These are phyloP conservation scores for Cladosporium sp. DNA, from an alignment of 2,329 filamentous ascomycete genomes.

Conservation along the genomic window DNA sequence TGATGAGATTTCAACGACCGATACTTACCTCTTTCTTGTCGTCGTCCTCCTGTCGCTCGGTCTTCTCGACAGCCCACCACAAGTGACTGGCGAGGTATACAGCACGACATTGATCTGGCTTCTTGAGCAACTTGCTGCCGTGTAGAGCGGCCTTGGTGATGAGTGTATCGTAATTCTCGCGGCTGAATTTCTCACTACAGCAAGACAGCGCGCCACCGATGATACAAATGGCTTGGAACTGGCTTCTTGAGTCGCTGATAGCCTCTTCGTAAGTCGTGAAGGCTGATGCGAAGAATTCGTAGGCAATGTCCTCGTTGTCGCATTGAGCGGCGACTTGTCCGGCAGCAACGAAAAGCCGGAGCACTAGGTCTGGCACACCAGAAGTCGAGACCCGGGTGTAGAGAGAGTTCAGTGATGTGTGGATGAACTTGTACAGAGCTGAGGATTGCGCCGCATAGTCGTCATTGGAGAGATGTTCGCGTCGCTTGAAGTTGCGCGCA, in stretches of 20 bases:
- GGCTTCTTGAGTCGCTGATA: conserved; percentile 90
- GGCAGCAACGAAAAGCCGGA: conserved; percentile 87
- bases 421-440: conserved; percentile 92
- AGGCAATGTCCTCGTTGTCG: conserved; percentile 91
- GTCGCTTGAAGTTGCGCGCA: conserved; percentile 80
- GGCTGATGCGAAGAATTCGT: conserved; percentile 97
- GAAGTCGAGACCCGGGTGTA: conserved; percentile 74
- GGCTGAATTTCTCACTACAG: conserved; percentile 77
- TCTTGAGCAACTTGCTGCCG: conserved; percentile 93
- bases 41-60: conserved; percentile 65
- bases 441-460: conserved; percentile 74
- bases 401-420: conserved; percentile 79
- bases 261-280: conserved; percentile 98
- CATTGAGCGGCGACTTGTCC: conserved; percentile 91
- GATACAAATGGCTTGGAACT: conserved; percentile 96
- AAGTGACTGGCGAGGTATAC: conserved; percentile 95
- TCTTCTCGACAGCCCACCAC: conserved; percentile 93
- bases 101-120: conserved; percentile 95
- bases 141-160: conserved; percentile 98
- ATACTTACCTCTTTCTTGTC: conserved; percentile 34
- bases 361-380: conserved; percentile 80
- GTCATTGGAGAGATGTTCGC: conserved; percentile 81
- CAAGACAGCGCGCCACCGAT: conserved; percentile 87
- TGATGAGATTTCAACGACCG: background rate
- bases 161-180: conserved; percentile 97